A percentile compares a stretch with the other conserved stretches of the same genome.
These are phyloP conservation scores for Cladosporium cucumerinum DNA, from an alignment of 2,329 filamentous ascomycete species.

Conservation along the genomic window DNA sequence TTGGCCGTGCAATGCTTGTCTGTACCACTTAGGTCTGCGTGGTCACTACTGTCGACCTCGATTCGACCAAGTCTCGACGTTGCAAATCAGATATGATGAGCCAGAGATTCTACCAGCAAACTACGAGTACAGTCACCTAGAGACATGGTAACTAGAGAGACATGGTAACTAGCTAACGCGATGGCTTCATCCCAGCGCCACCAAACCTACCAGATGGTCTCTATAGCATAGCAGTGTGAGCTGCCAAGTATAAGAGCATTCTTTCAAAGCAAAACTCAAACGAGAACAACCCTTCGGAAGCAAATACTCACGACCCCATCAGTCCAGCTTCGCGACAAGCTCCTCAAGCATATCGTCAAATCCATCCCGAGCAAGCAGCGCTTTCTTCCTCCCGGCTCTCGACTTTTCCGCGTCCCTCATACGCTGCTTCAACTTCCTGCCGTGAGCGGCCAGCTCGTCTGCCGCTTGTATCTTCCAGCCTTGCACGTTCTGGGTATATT, in stretches of 20 bases:
- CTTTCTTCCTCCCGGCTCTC: conserved; percentile 13
- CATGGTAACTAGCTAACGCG: not conserved
- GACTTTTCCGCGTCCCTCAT: conserved; percentile 17
- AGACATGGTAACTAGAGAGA: not conserved
- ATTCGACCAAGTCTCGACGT: not conserved
- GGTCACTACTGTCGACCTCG: not conserved
- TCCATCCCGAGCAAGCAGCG: not conserved
- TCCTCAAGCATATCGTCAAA: not conserved
- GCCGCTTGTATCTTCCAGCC: conserved; percentile 16
- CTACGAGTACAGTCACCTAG: not conserved
- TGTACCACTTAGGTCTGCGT: not conserved
- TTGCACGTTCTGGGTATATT: conserved; percentile 16
- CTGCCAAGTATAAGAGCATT: too few species aligned
- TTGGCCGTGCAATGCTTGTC: not conserved
- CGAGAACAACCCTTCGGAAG: not conserved
- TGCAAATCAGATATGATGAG: not conserved
- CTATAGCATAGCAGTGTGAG: not conserved
- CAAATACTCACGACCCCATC: not conserved
- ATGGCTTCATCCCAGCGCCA: not conserved
- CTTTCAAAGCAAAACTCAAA: not conserved
- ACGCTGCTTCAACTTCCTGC: conserved; percentile 20
- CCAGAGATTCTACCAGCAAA: not conserved
- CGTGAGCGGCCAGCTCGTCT: conserved; percentile 12
- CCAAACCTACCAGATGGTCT: not conserved
- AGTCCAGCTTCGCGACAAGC: not conserved